Percentiles rank a stretch among this genome's conserved stretches.
Evolutionary conservation across 2,329 filamentous ascomycete genomes (phyloP).

Genomic region (Cryphonectria radicalis): DNA sequence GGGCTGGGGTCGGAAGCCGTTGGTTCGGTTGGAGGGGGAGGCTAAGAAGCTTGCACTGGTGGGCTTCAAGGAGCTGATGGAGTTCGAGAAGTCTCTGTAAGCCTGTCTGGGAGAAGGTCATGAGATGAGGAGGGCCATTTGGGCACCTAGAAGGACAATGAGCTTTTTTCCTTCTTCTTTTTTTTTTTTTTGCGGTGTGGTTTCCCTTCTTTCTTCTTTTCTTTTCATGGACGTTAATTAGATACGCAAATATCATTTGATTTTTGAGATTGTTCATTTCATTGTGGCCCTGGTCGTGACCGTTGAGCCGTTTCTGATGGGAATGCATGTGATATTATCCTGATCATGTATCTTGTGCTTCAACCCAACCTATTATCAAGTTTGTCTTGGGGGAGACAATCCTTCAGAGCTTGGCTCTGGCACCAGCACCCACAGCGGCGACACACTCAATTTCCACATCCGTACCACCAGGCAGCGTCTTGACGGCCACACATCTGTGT

Average conservation of each 20-base stretch:
- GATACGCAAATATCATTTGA: background rate
- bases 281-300: too few species aligned
- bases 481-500: constrained; percentile 42
- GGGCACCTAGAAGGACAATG: background rate
- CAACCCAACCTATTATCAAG: background rate
- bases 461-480: constrained; percentile 40
- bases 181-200: too few species aligned
- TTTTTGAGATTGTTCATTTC: background rate
- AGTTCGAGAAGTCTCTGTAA: constrained; percentile 23
- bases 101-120: background rate
- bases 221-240: background rate
- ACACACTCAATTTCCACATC: constrained; percentile 44
- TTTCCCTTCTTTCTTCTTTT: background rate
- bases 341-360: background rate
- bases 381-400: background rate
- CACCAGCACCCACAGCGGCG: constrained; percentile 34
- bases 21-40: constrained; percentile 21
- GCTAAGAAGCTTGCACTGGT: constrained; percentile 12
- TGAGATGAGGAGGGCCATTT: background rate
- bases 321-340: too few species aligned
- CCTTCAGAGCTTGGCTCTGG: background rate
- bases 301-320: too few species aligned
- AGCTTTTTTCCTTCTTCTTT: background rate
- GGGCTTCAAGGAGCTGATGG: constrained; percentile 25
- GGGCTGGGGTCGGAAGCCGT: constrained; percentile 62